These are phyloP conservation scores for Chlamydomonas schloesseri DNA, from an alignment of 139 green algal genomes.

Conservation along the genomic window DNA sequence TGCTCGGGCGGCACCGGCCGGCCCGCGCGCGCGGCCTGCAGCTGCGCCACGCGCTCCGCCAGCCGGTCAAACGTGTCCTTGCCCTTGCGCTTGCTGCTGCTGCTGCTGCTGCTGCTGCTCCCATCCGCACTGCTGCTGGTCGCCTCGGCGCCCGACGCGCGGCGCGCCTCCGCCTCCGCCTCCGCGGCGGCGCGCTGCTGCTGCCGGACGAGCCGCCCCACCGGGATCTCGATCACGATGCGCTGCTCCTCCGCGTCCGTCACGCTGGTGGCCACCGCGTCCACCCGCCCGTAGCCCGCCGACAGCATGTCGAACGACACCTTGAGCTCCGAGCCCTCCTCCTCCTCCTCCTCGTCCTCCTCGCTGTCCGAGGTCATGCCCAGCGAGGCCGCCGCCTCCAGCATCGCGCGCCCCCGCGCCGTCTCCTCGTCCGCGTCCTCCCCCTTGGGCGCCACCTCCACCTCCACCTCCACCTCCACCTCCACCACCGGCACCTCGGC, in stretches of 20 bases:
- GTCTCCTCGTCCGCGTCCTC: neutral
- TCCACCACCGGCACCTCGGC: constrained; percentile 16
- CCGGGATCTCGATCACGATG: constrained; percentile 40
- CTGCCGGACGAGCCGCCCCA: constrained; percentile 19
- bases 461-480: constrained; percentile 19
- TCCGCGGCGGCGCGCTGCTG: constrained; percentile 7
- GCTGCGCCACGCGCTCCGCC: constrained; percentile 36
- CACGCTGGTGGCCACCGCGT: constrained; percentile 25
- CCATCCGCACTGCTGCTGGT: no score
- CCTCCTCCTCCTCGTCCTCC: constrained; percentile 4
- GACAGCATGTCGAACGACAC: constrained; percentile 38
- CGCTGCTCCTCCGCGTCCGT: constrained; percentile 35
- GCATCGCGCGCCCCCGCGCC: neutral
- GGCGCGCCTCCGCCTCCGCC: constrained; percentile 18
- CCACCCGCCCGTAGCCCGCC: neutral
- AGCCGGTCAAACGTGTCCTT: constrained; percentile 46
- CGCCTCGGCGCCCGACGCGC: neutral
- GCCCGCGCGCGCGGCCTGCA: constrained; percentile 36
- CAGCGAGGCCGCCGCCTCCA: neutral
- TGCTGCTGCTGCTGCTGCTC: neutral
- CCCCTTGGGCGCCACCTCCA: neutral
- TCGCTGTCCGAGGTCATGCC: neutral
- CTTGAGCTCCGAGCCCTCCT: neutral
- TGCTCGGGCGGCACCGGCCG: constrained; percentile 27
- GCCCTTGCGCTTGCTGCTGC: neutral